Evolutionary conservation across 768 basidiomycete genomes (phyloP), one percentile per base, ranked within the genome.

Genomic region (Psilocybe cyanescens): DNA sequence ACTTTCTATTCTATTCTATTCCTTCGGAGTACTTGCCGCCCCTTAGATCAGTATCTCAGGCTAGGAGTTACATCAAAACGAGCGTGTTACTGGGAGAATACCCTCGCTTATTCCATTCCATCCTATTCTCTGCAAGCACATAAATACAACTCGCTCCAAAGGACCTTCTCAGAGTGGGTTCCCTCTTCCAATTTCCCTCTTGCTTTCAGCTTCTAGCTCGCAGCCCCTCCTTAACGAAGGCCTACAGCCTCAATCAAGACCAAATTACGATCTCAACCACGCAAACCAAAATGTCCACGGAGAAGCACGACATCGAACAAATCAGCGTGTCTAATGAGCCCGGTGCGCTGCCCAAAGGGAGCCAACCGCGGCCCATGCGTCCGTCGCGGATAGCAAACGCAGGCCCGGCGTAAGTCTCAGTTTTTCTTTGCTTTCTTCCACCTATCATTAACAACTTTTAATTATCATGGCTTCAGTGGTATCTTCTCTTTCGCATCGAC

Each of bases 401-500:
- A 9, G 71, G 65, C 4, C 72, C 76, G 24, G 67, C 70, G 76
- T 76, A 66, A 41, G 73, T 70, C 45, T n/a, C 19, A 2, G 8
- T 30, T 12, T 39, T 39, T 19, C 33, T 24, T 39, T 9, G 28
- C 19, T 31, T 47, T 35, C 48, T n/a, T 41, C 28, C n/a, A 14
- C n/a, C 14, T 4, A 53, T 12, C 8, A 19, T 50, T 39, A 24
- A 8, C 48, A n/a, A 44, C 24, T n/a, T 6, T 8, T 11, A 2
- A 16, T n/a, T 35, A 24, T 17, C 58, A 28, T 8, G 49, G 1
- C 12, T 11, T 19, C 59, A 79, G 78, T 24, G 74, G 77, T 12
- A 60, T 78, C n/a, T 75, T 75, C 61, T 67, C 76, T 24, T 76
- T 78, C 52, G 77, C 75, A 0, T 71, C 72, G 2, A 89, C 90